These are phyloP conservation scores for Funneliformis caledonium DNA, from an alignment of 371 early-diverging fungal species.

Conservation along the genomic window DNA sequence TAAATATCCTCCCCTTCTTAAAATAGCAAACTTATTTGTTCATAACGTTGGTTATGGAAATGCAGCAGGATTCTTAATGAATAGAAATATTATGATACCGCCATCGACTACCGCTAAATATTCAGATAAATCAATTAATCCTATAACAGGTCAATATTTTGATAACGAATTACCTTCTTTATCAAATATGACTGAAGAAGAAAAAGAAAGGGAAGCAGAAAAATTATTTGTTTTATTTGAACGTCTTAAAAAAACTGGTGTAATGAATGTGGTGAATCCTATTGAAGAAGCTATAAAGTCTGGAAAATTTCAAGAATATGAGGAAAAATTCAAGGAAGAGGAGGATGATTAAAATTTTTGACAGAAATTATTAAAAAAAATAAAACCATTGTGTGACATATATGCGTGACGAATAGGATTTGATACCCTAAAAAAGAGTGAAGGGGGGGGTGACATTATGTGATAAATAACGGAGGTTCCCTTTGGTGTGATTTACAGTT, in stretches of 20 bases:
- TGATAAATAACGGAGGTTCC: no score
- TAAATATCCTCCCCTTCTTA: background rate
- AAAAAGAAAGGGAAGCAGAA: slow-evolving; percentile 94
- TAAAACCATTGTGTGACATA: no score
- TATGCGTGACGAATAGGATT: no score
- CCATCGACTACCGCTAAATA: slow-evolving; percentile 35
- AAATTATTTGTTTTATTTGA: slow-evolving; percentile 91
- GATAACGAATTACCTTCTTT: slow-evolving; percentile 59
- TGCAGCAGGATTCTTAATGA: slow-evolving; percentile 86
- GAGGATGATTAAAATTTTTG: slow-evolving; percentile 12
- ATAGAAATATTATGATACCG: slow-evolving; percentile 61
- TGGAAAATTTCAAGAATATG: slow-evolving; percentile 32
- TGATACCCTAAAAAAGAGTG: no score
- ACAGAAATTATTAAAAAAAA: no score
- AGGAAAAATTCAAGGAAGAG: slow-evolving; percentile 20
- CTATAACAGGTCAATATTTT: slow-evolving; percentile 81
- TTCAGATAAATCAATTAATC: slow-evolving; percentile 63
- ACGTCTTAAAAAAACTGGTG: slow-evolving; percentile 86
- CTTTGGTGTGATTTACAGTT: no score
- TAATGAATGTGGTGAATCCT: slow-evolving; percentile 77
- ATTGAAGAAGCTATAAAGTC: slow-evolving; percentile 58
- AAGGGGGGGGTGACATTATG: no score
- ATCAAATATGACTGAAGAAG: slow-evolving; percentile 92
- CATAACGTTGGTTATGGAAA: slow-evolving; percentile 90
- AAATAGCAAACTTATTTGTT: slow-evolving; percentile 69